phyloP scores from a whole-genome alignment of 2,329 filamentous ascomycete species.

The Hypoxylon sp. region DNA sequence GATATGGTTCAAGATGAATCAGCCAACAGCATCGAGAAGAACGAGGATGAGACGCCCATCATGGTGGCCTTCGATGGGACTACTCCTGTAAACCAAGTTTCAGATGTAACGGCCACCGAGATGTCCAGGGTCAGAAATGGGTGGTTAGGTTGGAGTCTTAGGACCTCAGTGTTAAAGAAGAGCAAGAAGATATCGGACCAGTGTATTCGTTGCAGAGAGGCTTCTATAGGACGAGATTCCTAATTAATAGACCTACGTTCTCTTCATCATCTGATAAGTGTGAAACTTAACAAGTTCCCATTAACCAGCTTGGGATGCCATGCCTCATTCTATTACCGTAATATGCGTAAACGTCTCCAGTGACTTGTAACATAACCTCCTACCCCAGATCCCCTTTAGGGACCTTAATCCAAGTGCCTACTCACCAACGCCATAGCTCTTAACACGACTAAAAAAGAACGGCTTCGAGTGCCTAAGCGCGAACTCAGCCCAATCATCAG shows the following conservation, averaged over 20 bases:
- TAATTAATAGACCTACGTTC: neutral
- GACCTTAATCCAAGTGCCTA: conserved; percentile 39
- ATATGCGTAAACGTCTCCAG: neutral
- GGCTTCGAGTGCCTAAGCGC: conserved; percentile 73
- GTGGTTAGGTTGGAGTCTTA: too few species aligned
- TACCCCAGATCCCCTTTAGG: neutral
- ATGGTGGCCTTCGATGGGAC: too few species aligned
- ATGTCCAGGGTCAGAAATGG: too few species aligned
- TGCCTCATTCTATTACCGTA: neutral
- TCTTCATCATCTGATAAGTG: neutral
- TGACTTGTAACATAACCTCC: neutral
- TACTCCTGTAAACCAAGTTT: too few species aligned
- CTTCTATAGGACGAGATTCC: neutral
- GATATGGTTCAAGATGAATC: too few species aligned
- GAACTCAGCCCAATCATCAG: conserved; percentile 93
- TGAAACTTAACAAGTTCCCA: neutral
- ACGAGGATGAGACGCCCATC: too few species aligned
- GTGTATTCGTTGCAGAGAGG: too few species aligned
- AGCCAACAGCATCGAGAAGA: too few species aligned
- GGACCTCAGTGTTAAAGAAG: too few species aligned
- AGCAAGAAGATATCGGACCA: too few species aligned
- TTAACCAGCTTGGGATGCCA: neutral
- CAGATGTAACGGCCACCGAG: too few species aligned
- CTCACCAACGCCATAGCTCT: conserved; percentile 70
- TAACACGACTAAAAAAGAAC: conserved; percentile 77